Base-by-base conservation (phyloP, 1,284 basidiomycete genomes). In the Pisolithus thermaeus region DNA sequence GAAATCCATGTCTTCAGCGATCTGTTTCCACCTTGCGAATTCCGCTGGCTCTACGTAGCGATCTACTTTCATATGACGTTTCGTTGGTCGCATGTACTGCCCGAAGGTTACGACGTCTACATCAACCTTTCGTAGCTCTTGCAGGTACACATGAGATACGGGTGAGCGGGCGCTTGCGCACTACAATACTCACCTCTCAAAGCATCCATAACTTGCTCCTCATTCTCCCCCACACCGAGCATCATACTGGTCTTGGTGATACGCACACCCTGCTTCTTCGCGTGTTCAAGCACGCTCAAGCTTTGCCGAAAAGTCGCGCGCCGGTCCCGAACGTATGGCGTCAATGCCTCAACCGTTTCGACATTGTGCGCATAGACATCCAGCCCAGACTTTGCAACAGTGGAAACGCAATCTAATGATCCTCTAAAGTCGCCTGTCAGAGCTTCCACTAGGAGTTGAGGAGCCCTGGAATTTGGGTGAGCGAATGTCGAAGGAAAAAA, bases 51-150 rank as follows among this genome's bases (percentile, higher is more conserved):
- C 81, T 16, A 99, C 93, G 64, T 99, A 99, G 22, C 92, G 87
- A 59, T 93, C 87, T 7, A 99, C 97, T 71, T 98, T 99, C 97
- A 99, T 99, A 70, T 99, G 97, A 32, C 87, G 80, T 71, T 99
- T 99, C 2, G 97, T 99, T 1, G 97, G 97, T 43, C 97, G 87
- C 97, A 99, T 99, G 72, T 99, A 99, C 73, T 99, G 97, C 1
- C 97, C 97, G 66, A 99, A 98, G 0, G 97, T 99, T 30, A 99
- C 95, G 8, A 99, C 96, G 65, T 99, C 95, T 35, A 99, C 96
- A 56, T 93, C 79, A 37, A 83, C 77, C 57, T 85, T 87, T 40
- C 96, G 85, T 3, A 99, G 79, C 59, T 96, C 96, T 92, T 65
- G 40, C 18, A 40, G 35, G 1, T 16, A 11, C 9, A 6, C 18